Percentiles rank a stretch among this genome's conserved stretches.
phyloP scores from a whole-genome alignment of 192 early-diverging fungal genomes.

The Allomyces arbusculus region DNA sequence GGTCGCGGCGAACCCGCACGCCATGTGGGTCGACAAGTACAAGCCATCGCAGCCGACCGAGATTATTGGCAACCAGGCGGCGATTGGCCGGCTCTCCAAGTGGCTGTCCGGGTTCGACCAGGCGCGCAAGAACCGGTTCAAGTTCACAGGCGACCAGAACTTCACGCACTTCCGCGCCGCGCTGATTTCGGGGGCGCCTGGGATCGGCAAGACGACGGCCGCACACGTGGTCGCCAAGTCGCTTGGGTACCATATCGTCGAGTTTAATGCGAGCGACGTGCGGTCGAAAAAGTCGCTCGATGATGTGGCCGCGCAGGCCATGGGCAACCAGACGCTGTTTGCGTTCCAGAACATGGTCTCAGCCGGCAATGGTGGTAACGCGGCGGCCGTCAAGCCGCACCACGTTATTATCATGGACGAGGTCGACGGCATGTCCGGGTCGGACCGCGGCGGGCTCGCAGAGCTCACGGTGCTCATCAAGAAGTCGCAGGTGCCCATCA shows the following conservation, averaged over 20 bases:
- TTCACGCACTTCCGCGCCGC: slow-evolving; percentile 34
- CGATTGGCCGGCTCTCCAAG: slow-evolving; percentile 37
- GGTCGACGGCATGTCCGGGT: slow-evolving; percentile 95
- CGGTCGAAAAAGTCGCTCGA: slow-evolving; percentile 76
- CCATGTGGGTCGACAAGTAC: slow-evolving; percentile 92
- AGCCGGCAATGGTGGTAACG: background rate
- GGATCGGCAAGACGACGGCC: slow-evolving; percentile 93
- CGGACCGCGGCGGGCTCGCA: slow-evolving; percentile 76
- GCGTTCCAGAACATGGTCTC: slow-evolving; percentile 3
- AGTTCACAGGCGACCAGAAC: slow-evolving; percentile 29
- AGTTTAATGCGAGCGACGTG: slow-evolving; percentile 95
- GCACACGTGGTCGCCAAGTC: slow-evolving; percentile 68
- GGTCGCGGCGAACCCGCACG: slow-evolving; percentile 2
- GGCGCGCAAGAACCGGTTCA: slow-evolving; percentile 19
- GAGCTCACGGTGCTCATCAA: slow-evolving; percentile 82
- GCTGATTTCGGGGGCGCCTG: slow-evolving; percentile 84
- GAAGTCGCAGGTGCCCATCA: slow-evolving; percentile 79
- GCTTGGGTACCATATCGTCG: slow-evolving; percentile 64
- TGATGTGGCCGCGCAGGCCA: slow-evolving; percentile 20
- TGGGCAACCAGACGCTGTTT: slow-evolving; percentile 37
- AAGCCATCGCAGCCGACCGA: slow-evolving; percentile 57
- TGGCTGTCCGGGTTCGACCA: slow-evolving; percentile 63
- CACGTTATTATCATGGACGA: slow-evolving; percentile 94
- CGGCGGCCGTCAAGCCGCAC: slow-evolving; percentile 11
- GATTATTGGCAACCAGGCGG: slow-evolving; percentile 66